Conservation (phyloP, 2,329 filamentous ascomycete genomes). For the Harringtonia aguacate region DNA sequence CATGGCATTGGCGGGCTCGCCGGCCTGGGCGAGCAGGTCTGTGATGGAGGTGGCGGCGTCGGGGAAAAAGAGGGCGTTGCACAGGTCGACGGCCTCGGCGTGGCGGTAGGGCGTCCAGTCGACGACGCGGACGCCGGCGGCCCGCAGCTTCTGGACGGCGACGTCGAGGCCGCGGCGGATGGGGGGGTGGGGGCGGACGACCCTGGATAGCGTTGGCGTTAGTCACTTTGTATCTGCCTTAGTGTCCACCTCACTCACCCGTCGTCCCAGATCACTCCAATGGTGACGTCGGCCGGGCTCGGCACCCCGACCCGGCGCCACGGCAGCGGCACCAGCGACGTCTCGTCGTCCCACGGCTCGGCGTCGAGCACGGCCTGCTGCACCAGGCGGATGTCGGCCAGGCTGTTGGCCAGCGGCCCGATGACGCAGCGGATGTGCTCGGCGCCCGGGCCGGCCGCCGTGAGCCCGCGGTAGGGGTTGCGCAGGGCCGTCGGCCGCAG, state of each 20-base stretch:
- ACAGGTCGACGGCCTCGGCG: neutral
- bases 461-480: slow-evolving; percentile 48
- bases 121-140: neutral
- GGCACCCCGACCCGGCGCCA: slow-evolving; percentile 18
- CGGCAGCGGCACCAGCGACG: slow-evolving; percentile 54
- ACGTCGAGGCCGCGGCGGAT: neutral
- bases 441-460: neutral
- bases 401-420: slow-evolving; percentile 49
- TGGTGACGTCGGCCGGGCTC: neutral
- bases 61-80: neutral
- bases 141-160: neutral
- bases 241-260: neutral
- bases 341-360: slow-evolving; percentile 55
- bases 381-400: slow-evolving; percentile 38
- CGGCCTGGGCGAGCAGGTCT: neutral
- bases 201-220: too few relatives aligned
- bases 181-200: neutral
- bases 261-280: neutral
- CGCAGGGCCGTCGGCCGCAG: slow-evolving; percentile 19
- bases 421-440: slow-evolving; percentile 35
- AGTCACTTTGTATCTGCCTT: too few relatives aligned
- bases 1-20: neutral
- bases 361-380: slow-evolving; percentile 43
- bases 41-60: neutral
- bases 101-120: neutral